Conservation (phyloP, 805 yeast species). For the Metschnikowia bowlesiae region DNA sequence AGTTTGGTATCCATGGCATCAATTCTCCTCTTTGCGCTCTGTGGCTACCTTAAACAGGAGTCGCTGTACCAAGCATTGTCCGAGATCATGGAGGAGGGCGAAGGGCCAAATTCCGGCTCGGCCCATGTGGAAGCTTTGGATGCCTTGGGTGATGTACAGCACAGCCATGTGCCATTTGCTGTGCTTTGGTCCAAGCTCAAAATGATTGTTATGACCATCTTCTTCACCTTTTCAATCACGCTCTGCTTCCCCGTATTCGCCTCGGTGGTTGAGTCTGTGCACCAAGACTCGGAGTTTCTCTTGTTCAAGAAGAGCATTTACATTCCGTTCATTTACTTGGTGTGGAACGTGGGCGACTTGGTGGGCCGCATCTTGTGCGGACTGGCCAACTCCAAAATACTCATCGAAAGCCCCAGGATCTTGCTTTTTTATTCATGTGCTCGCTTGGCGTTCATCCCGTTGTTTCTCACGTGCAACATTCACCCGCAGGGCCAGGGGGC, state of each 20-base stretch:
- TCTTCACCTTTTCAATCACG: slow-evolving; percentile 68
- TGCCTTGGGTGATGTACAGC: slow-evolving; percentile 14
- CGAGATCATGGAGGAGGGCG: slow-evolving; percentile 10
- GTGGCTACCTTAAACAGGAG: slow-evolving; percentile 25
- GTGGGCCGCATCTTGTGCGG: slow-evolving; percentile 72
- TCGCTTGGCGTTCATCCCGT: slow-evolving; percentile 61
- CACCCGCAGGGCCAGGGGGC: slow-evolving; percentile 34
- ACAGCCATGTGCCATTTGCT: slow-evolving; percentile 51
- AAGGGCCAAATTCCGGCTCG: background rate
- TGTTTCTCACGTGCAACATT: slow-evolving; percentile 66
- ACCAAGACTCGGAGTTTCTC: slow-evolving; percentile 23
- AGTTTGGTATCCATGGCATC: slow-evolving; percentile 43
- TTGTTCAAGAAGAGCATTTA: slow-evolving; percentile 47
- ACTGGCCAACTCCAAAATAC: slow-evolving; percentile 17
- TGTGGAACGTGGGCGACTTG: slow-evolving; percentile 91
- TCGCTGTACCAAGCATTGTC: slow-evolving; percentile 19
- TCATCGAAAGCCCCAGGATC: slow-evolving; percentile 38
- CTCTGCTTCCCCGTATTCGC: slow-evolving; percentile 90
- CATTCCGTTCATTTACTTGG: slow-evolving; percentile 71
- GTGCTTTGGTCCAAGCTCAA: slow-evolving; percentile 60
- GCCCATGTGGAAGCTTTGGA: slow-evolving; percentile 2
- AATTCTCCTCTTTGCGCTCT: slow-evolving; percentile 35
- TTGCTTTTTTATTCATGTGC: slow-evolving; percentile 52
- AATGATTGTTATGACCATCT: slow-evolving; percentile 63
- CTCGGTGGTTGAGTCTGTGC: slow-evolving; percentile 52